Conservation (phyloP, 352 stramenopile species). For the Peronospora farinosa region DNA sequence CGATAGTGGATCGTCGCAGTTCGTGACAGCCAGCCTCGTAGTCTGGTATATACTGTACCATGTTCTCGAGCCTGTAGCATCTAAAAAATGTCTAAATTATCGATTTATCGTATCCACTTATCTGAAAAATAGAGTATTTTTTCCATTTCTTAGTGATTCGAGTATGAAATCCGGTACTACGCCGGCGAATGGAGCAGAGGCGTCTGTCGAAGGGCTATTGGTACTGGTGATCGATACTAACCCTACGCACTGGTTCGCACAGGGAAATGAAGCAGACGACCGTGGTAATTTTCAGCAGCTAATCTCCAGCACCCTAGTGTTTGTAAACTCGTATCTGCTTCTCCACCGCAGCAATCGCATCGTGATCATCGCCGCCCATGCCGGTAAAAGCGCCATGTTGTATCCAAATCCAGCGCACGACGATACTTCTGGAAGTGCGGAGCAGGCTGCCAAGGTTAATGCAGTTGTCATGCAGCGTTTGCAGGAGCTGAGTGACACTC, state of each 20-base stretch:
- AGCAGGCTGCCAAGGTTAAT: conserved; percentile 72
- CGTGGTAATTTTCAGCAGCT: conserved; percentile 48
- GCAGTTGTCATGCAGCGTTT: conserved; percentile 65
- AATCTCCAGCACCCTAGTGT: conserved; percentile 73
- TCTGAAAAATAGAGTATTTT: background rate
- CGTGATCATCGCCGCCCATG: conserved; percentile 75
- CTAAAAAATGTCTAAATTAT: too few species aligned
- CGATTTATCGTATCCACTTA: too few species aligned
- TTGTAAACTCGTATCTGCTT: conserved; percentile 83
- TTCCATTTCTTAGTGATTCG: conserved; percentile 3
- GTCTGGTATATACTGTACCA: too few species aligned
- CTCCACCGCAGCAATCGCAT: conserved; percentile 83
- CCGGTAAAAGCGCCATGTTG: conserved; percentile 61
- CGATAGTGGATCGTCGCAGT: too few species aligned
- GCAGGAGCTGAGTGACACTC: conserved; percentile 44
- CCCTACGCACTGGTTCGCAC: conserved; percentile 59
- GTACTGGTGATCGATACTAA: conserved; percentile 82
- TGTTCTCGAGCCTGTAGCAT: too few species aligned
- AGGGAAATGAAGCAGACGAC: conserved; percentile 24
- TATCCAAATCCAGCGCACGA: conserved; percentile 64
- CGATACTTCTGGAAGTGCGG: conserved; percentile 55
- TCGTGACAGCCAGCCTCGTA: too few species aligned
- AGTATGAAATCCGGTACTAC: conserved; percentile 8
- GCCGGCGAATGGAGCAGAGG: conserved; percentile 19
- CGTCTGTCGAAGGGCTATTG: conserved; percentile 46